Evolutionary conservation across 768 basidiomycete genomes (phyloP).

Genomic region (Rossbeevera mucosa): DNA sequence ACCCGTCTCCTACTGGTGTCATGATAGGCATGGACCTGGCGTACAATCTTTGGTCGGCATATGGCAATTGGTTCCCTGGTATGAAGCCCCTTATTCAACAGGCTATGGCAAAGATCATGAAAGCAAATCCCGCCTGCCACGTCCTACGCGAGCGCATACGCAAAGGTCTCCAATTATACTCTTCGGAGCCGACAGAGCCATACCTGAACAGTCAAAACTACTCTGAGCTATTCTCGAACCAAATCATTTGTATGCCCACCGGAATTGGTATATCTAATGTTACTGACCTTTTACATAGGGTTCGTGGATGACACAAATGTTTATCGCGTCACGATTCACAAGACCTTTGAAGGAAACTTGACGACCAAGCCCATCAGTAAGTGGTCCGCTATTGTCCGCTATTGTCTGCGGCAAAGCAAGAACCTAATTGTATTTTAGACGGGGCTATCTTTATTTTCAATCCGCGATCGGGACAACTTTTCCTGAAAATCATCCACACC

Average conservation of each 20-base stretch:
- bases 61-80: constrained; percentile 99
- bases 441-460: constrained; percentile 99
- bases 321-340: constrained; percentile 99
- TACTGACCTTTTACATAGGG: constrained; percentile 45
- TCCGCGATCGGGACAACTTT: constrained; percentile 95
- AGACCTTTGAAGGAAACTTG: constrained; percentile 99
- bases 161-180: constrained; percentile 97
- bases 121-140: constrained; percentile 96
- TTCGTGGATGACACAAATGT: constrained; percentile 99
- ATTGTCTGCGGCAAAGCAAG: background rate
- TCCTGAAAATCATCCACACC: constrained; percentile 99
- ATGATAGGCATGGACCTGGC: constrained; percentile 99
- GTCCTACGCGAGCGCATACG: constrained; percentile 98
- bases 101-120: constrained; percentile 99
- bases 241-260: constrained; percentile 78
- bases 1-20: constrained; percentile 97
- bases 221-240: constrained; percentile 95
- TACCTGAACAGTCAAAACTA: constrained; percentile 99
- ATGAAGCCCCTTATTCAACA: constrained; percentile 97
- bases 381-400: constrained; percentile 17
- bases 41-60: constrained; percentile 97
- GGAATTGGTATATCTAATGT: background rate
- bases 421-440: constrained; percentile 40
- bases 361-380: constrained; percentile 97
- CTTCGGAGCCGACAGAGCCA: constrained; percentile 98